phyloP scores from a whole-genome alignment of 2,329 filamentous ascomycete genomes.

The Aspergillus quadrilineatus region DNA sequence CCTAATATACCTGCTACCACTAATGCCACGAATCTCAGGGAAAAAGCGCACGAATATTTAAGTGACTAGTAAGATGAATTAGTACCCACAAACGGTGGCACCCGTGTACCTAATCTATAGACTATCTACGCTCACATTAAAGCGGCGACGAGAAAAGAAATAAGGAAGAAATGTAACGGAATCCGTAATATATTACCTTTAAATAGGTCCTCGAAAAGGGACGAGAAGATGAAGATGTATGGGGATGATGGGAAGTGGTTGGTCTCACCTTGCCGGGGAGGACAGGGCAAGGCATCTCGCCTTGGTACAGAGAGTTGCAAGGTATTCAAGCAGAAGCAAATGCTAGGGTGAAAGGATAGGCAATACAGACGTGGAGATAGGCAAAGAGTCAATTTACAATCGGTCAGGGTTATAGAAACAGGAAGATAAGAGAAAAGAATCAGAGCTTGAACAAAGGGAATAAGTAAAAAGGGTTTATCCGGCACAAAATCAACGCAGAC shows the following conservation, averaged over 20 bases:
- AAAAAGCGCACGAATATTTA: neutral
- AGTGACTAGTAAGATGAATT: neutral
- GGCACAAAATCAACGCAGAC: slow-evolving; percentile 26
- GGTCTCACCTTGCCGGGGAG: neutral
- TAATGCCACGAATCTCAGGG: neutral
- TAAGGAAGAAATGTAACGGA: slow-evolving; percentile 6
- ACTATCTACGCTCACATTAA: neutral
- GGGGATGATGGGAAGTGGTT: neutral
- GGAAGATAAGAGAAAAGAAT: slow-evolving; percentile 12
- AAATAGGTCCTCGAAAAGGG: slow-evolving; percentile 10
- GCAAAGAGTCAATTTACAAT: slow-evolving; percentile 14
- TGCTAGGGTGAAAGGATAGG: slow-evolving; percentile 9
- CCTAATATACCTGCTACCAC: too few species aligned
- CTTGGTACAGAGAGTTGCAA: slow-evolving; percentile 3
- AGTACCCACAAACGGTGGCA: neutral
- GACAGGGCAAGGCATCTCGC: slow-evolving; percentile 7
- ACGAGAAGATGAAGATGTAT: neutral
- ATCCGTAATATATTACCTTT: slow-evolving; percentile 19
- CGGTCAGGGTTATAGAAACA: slow-evolving; percentile 13
- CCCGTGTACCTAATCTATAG: neutral
- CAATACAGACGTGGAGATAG: neutral
- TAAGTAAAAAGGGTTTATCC: slow-evolving; percentile 21
- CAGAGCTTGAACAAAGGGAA: slow-evolving; percentile 25
- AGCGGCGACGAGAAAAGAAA: neutral
- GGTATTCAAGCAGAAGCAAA: slow-evolving; percentile 7